Conservation (phyloP, 2,329 filamentous ascomycete species). For the Trichoderma gracile region DNA sequence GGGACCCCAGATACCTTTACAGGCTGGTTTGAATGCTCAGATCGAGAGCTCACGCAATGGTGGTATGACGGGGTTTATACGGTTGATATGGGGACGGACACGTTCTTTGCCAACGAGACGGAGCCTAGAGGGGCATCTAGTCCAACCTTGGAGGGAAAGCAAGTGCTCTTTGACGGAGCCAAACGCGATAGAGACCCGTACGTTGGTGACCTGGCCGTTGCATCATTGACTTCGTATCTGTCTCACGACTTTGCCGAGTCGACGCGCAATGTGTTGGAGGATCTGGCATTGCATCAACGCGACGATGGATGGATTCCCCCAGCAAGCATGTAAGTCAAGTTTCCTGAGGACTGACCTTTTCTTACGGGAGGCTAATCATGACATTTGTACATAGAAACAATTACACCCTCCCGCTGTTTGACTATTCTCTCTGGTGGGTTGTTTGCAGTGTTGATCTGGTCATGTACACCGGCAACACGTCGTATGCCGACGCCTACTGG, state of each 20-base stretch:
- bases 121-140: constrained; percentile 50
- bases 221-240: constrained; percentile 50
- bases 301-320: constrained; percentile 56
- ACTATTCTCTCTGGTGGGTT: constrained; percentile 57
- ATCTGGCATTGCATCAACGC: constrained; percentile 51
- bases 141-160: constrained; percentile 46
- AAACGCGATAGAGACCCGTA: constrained; percentile 57
- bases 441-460: constrained; percentile 50
- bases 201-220: constrained; percentile 53
- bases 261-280: constrained; percentile 50
- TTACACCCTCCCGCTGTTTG: constrained; percentile 51
- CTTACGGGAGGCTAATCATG: neutral
- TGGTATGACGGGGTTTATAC: constrained; percentile 58
- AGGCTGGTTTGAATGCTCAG: constrained; percentile 56
- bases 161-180: constrained; percentile 52
- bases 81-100: constrained; percentile 50
- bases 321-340: constrained; percentile 48
- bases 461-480: constrained; percentile 50
- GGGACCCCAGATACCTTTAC: constrained; percentile 52
- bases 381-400: constrained; percentile 36
- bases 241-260: constrained; percentile 46
- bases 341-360: neutral
- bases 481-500: constrained; percentile 47
- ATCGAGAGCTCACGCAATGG: constrained; percentile 50
- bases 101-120: constrained; percentile 49